Evolutionary conservation across 2,329 filamentous ascomycete species (phyloP).

Genomic region (Fusarium anthophilum): DNA sequence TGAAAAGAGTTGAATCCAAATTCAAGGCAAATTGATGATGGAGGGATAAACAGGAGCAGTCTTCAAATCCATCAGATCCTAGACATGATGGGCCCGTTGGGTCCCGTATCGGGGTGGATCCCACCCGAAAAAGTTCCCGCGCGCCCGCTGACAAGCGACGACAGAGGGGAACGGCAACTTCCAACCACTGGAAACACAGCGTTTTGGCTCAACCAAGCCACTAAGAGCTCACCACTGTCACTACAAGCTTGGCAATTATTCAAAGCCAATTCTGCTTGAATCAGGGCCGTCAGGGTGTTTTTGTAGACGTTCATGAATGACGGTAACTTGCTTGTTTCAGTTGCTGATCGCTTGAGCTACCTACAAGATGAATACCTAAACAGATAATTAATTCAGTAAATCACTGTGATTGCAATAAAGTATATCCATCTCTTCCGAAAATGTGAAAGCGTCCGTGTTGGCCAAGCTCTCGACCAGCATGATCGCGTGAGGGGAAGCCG

Average conservation of each 20-base stretch:
- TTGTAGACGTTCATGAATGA: neutral
- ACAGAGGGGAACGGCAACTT: slow-evolving; percentile 20
- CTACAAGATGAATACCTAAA: neutral
- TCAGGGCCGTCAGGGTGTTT: neutral
- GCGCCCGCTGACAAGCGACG: slow-evolving; percentile 9
- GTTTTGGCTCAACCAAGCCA: slow-evolving; percentile 9
- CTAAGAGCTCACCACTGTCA: slow-evolving; percentile 3
- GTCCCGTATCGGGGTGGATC: neutral
- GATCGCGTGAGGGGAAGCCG: slow-evolving; percentile 23
- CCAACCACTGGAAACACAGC: slow-evolving; percentile 20
- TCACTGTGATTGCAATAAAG: neutral
- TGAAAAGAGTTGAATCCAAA: neutral
- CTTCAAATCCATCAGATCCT: slow-evolving; percentile 5
- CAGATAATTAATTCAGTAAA: too few relatives aligned
- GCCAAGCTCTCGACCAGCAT: slow-evolving; percentile 7
- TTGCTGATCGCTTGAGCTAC: neutral
- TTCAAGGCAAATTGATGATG: slow-evolving; percentile 3
- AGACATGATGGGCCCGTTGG: slow-evolving; percentile 6
- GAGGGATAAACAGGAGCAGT: slow-evolving; percentile 4
- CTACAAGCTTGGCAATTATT: slow-evolving; percentile 10
- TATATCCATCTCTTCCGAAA: neutral
- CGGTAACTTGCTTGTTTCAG: neutral
- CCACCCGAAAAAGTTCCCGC: neutral
- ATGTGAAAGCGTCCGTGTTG: neutral
- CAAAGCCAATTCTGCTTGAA: neutral